These are phyloP conservation scores for Aureobasidium mangrovei DNA, from an alignment of 2,329 filamentous ascomycete species.

Conservation along the genomic window DNA sequence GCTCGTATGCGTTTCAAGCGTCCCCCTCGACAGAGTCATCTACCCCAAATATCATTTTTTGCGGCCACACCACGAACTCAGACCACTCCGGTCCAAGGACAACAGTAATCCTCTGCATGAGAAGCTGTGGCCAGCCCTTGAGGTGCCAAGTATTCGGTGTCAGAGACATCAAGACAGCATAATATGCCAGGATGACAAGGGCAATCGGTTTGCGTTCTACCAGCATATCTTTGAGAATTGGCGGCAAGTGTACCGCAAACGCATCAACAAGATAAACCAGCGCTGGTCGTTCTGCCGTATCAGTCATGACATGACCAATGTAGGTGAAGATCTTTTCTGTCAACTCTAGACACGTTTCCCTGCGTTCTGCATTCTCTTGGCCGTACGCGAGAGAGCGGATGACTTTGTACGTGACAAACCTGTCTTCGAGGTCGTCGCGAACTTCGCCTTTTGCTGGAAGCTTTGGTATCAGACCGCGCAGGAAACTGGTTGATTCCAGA, in stretches of 20 bases:
- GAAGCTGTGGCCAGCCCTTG: not conserved
- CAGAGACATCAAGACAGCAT: not conserved
- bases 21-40: too few species aligned
- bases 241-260: not conserved
- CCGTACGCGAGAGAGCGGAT: not conserved
- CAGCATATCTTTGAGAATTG: not conserved
- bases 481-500: not conserved
- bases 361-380: not conserved
- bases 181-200: constrained; percentile 1
- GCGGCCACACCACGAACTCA: not conserved
- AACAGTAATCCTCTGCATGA: not conserved
- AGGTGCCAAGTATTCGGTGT: not conserved
- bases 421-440: not conserved
- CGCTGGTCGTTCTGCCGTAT: not conserved
- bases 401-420: not conserved
- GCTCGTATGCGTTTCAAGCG: too few species aligned
- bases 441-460: too few species aligned
- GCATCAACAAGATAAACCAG: not conserved
- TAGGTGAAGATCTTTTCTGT: not conserved
- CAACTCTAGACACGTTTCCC: not conserved
- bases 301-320: not conserved
- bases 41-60: not conserved
- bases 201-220: not conserved
- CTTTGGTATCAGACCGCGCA: too few species aligned
- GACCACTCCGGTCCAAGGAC: not conserved